Percentiles rank a stretch among this genome's conserved stretches.
Evolutionary conservation across 176 grass and related monocot species (phyloP).

Genomic region (Chloris gayana): DNA sequence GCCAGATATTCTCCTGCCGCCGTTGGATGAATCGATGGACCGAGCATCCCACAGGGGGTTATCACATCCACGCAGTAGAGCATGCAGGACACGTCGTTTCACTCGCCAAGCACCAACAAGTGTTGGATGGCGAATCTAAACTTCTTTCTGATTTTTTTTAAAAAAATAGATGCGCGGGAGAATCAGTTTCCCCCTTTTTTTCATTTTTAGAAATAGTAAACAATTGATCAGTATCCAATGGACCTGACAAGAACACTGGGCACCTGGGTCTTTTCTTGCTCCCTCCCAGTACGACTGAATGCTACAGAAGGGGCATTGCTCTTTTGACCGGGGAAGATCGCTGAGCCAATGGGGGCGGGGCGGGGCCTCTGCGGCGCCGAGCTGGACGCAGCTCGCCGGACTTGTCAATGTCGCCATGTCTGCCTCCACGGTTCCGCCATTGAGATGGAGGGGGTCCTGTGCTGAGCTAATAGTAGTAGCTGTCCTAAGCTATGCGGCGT

Average conservation of each 20-base stretch:
- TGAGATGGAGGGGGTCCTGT: neutral
- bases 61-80: constrained; percentile 30
- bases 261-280: constrained; percentile 46
- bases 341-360: too few species aligned
- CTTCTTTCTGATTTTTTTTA: neutral
- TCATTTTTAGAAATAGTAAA: neutral
- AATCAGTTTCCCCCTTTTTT: neutral
- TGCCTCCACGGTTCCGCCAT: neutral
- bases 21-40: constrained; percentile 26
- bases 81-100: constrained; percentile 9
- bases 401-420: constrained; percentile 31
- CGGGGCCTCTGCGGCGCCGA: neutral
- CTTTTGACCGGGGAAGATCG: constrained; percentile 49
- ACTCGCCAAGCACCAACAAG: neutral
- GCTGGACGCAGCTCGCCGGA: neutral
- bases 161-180: neutral
- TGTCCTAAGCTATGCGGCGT: neutral
- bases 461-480: neutral
- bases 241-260: constrained; percentile 30
- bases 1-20: constrained; percentile 73
- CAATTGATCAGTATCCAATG: constrained; percentile 43
- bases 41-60: neutral
- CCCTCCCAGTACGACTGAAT: neutral
- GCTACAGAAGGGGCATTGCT: neutral
- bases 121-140: constrained; percentile 9